A percentile compares a stretch with the other conserved stretches of the same genome.
Conservation (phyloP, 148 eudicot species). For the Amaranthus palmeri region DNA sequence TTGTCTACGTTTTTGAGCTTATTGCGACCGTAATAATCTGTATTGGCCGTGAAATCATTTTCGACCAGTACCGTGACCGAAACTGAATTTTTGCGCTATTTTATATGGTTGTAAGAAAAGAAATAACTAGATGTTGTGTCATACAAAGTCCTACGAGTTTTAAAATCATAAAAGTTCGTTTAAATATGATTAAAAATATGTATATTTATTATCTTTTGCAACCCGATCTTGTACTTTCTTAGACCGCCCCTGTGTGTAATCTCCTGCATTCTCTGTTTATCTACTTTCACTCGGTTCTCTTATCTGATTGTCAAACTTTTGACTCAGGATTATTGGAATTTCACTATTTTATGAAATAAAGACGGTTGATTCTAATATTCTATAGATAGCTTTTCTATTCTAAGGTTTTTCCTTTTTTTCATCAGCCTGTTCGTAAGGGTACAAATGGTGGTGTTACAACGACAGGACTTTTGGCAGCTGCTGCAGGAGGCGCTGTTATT, state of each 20-base stretch:
- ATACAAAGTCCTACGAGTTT: too few relatives aligned
- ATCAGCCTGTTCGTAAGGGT: constrained; percentile 56
- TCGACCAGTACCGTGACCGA: too few relatives aligned
- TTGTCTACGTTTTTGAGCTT: too few relatives aligned
- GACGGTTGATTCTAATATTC: constrained; percentile 17
- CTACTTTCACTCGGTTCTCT: background rate
- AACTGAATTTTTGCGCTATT: too few relatives aligned
- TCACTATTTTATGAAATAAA: constrained; percentile 5
- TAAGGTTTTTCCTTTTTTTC: constrained; percentile 18
- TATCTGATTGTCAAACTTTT: background rate
- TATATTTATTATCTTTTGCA: too few relatives aligned
- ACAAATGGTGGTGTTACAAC: constrained; percentile 95
- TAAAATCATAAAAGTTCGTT: too few relatives aligned
- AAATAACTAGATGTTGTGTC: too few relatives aligned
- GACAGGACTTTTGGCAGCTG: constrained; percentile 82
- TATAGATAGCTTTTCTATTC: constrained; percentile 17
- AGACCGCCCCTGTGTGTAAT: background rate
- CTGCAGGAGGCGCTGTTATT: constrained; percentile 70
- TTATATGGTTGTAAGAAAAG: too few relatives aligned
- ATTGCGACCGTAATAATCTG: too few relatives aligned
- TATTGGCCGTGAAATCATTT: too few relatives aligned
- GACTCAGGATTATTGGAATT: constrained; percentile 1
- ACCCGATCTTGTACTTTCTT: too few relatives aligned
- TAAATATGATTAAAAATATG: too few relatives aligned
- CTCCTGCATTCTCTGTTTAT: background rate